Evolutionary conservation across 495 filamentous ascomycete genomes (phyloP).

Genomic region (Sporormia fimetaria): DNA sequence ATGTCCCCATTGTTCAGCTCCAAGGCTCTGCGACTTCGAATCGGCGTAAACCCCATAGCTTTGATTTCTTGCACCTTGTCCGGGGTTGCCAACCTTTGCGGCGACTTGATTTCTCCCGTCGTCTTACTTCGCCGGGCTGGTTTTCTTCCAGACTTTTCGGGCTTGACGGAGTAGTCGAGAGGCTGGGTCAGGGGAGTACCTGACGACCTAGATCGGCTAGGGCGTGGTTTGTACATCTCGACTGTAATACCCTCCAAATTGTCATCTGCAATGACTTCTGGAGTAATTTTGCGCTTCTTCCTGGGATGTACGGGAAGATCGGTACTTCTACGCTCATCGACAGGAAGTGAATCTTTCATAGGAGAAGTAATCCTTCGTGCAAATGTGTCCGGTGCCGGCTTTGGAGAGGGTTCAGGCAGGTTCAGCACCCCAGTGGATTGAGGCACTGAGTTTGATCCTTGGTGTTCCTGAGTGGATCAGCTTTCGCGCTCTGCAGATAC

Average conservation of each 20-base stretch:
- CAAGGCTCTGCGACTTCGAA: constrained; percentile 13
- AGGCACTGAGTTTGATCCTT: neutral
- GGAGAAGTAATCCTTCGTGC: neutral
- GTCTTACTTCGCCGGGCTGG: constrained; percentile 26
- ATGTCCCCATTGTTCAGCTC: constrained; percentile 9
- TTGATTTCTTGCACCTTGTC: constrained; percentile 20
- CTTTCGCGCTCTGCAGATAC: no score
- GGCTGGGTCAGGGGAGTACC: constrained; percentile 12
- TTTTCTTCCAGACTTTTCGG: constrained; percentile 27
- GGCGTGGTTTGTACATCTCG: constrained; percentile 31
- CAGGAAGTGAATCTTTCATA: neutral
- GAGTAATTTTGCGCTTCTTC: constrained; percentile 1
- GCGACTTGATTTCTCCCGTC: neutral
- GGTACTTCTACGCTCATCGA: neutral
- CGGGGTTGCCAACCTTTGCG: constrained; percentile 1
- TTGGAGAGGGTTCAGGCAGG: neutral
- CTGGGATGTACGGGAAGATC: neutral
- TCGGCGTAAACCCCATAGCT: constrained; percentile 23
- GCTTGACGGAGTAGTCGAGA: constrained; percentile 26
- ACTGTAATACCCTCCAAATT: constrained; percentile 25
- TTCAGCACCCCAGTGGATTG: no score
- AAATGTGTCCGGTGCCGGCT: neutral
- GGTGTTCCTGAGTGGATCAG: neutral
- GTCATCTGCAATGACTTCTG: constrained; percentile 14
- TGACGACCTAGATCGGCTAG: constrained; percentile 30